Evolutionary conservation across 75 land plant species (phyloP).

Genomic region (Sequoiadendron giganteum): DNA sequence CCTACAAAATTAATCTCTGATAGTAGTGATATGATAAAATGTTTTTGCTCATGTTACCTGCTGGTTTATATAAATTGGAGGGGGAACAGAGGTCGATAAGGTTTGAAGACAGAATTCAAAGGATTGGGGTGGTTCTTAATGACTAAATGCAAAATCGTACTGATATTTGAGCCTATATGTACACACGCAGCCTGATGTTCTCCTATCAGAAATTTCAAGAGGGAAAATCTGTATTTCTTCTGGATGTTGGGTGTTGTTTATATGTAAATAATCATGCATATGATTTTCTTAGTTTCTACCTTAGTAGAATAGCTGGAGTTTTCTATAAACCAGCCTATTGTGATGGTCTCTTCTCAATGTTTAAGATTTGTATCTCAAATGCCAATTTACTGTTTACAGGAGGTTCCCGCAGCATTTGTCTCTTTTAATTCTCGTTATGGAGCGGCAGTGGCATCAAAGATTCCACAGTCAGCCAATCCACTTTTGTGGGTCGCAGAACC

Average conservation of each 20-base stretch:
- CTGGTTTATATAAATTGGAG: background rate
- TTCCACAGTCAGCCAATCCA: constrained; percentile 74
- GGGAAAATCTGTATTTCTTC: background rate
- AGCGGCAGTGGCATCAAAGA: constrained; percentile 61
- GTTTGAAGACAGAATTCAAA: background rate
- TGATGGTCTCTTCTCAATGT: background rate
- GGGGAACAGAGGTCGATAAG: background rate
- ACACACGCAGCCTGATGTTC: background rate
- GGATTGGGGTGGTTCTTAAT: background rate
- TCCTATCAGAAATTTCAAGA: background rate
- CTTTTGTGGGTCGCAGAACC: constrained; percentile 75
- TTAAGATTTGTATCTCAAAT: background rate
- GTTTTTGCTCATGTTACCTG: background rate
- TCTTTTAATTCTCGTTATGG: constrained; percentile 77
- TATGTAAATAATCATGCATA: background rate
- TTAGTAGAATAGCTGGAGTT: background rate
- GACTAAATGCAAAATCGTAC: background rate
- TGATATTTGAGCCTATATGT: background rate
- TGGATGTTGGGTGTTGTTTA: background rate
- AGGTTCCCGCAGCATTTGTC: constrained; percentile 88
- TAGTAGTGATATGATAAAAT: background rate
- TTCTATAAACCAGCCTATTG: background rate
- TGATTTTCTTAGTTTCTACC: constrained; percentile 5
- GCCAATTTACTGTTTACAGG: constrained; percentile 30
- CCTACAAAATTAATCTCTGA: background rate